These are phyloP conservation scores for Auricularia heimuer DNA, from an alignment of 768 basidiomycete genomes.

Conservation along the genomic window DNA sequence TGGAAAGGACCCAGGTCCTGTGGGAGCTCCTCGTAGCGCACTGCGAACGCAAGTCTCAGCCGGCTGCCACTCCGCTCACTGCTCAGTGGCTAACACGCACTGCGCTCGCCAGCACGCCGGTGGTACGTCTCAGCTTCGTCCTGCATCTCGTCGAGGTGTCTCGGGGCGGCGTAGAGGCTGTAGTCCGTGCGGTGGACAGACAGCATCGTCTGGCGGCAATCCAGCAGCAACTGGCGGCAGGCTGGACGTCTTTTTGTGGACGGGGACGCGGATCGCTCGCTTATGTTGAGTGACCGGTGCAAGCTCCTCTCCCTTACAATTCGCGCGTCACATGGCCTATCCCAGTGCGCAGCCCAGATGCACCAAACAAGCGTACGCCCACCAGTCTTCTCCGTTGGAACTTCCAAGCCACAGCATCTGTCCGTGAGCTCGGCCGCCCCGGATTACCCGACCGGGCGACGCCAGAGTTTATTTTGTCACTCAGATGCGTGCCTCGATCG, in stretches of 20 bases:
- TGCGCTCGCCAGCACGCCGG: not conserved
- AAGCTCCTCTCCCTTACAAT: not conserved
- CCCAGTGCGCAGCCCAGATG: not conserved
- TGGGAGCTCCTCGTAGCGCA: not conserved
- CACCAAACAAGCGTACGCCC: not conserved
- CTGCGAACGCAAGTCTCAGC: not conserved
- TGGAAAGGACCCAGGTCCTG: not conserved
- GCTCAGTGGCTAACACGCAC: not conserved
- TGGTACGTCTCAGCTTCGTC: not conserved
- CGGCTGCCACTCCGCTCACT: too few species aligned
- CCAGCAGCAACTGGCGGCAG: not conserved
- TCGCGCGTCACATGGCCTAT: not conserved
- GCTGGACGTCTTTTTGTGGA: not conserved
- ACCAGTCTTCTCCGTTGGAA: not conserved
- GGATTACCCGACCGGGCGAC: constrained; percentile 1
- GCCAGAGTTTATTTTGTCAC: not conserved
- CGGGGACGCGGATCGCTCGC: not conserved
- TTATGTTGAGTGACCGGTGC: not conserved
- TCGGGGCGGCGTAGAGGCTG: too few species aligned
- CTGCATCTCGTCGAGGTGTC: not conserved
- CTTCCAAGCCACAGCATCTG: not conserved
- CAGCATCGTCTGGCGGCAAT: not conserved
- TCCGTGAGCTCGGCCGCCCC: not conserved
- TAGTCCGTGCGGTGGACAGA: not conserved
- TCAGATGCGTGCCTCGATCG: constrained; percentile 2